phyloP scores from a whole-genome alignment of 306 rosid species.

The Castanopsis chinensis region DNA sequence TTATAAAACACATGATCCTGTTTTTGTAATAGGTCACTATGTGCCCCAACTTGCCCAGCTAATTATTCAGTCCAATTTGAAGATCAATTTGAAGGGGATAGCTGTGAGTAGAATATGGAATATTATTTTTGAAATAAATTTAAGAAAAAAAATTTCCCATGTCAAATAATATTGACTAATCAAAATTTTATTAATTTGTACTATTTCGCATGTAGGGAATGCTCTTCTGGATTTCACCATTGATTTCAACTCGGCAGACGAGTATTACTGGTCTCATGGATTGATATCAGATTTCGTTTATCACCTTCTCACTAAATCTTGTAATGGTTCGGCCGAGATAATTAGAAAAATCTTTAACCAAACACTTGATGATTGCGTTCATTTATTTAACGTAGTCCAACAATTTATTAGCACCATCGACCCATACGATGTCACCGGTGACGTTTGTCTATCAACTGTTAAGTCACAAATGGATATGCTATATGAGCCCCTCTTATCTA shows the following conservation, averaged over 20 bases:
- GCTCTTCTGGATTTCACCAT: conserved; percentile 29
- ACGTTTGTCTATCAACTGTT: neutral
- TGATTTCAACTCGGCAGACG: conserved; percentile 21
- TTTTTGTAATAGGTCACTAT: conserved; percentile 35
- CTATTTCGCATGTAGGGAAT: conserved; percentile 29
- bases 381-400: too few relatives aligned
- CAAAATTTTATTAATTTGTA: neutral
- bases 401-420: neutral
- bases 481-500: neutral
- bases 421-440: neutral
- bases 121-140: neutral
- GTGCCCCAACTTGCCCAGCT: conserved; percentile 47
- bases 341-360: neutral
- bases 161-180: too few relatives aligned
- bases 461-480: neutral
- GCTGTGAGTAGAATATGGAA: conserved; percentile 29
- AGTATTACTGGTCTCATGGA: conserved; percentile 38
- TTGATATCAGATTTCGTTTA: conserved; percentile 28
- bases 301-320: conserved; percentile 4
- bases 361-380: too few relatives aligned
- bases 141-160: too few relatives aligned
- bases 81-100: conserved; percentile 35
- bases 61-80: conserved; percentile 19
- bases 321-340: conserved; percentile 12
- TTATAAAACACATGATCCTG: too few relatives aligned